phyloP scores from a whole-genome alignment of 495 filamentous ascomycete genomes.

The Chaetomium fimeti region DNA sequence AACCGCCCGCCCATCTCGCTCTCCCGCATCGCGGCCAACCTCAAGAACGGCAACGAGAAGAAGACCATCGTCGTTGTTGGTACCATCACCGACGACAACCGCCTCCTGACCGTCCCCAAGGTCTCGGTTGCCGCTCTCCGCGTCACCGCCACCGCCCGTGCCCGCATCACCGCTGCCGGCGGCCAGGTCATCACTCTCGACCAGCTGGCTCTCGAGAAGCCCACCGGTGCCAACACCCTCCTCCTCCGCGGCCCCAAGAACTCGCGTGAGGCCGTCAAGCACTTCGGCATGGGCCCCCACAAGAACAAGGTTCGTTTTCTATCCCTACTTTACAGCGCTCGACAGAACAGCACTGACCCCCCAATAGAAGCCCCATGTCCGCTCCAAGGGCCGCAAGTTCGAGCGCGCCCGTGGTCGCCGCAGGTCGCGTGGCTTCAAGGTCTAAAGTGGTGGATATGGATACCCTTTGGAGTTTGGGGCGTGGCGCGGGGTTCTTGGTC shows the following conservation, averaged over 20 bases:
- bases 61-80: conserved; percentile 92
- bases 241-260: conserved; percentile 97
- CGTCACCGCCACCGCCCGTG: conserved; percentile 93
- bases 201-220: conserved; percentile 88
- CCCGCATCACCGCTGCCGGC: conserved; percentile 86
- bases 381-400: conserved; percentile 99
- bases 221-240: conserved; percentile 91
- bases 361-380: conserved; percentile 84
- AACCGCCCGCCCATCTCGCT: conserved; percentile 95
- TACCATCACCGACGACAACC: conserved; percentile 95
- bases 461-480: conserved; percentile 28
- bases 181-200: conserved; percentile 93
- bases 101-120: conserved; percentile 84
- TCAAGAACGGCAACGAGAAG: conserved; percentile 66
- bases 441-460: conserved; percentile 56
- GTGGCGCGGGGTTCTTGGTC: conserved; percentile 21
- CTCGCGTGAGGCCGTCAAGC: conserved; percentile 92
- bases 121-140: conserved; percentile 85
- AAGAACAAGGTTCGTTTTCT: conserved; percentile 77
- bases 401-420: conserved; percentile 97
- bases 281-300: conserved; percentile 97
- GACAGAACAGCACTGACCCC: conserved; percentile 33
- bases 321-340: neutral
- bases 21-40: conserved; percentile 76
- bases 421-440: conserved; percentile 97